These are phyloP conservation scores for Botrytis porri DNA, from an alignment of 2,329 filamentous ascomycete genomes.

Conservation along the genomic window DNA sequence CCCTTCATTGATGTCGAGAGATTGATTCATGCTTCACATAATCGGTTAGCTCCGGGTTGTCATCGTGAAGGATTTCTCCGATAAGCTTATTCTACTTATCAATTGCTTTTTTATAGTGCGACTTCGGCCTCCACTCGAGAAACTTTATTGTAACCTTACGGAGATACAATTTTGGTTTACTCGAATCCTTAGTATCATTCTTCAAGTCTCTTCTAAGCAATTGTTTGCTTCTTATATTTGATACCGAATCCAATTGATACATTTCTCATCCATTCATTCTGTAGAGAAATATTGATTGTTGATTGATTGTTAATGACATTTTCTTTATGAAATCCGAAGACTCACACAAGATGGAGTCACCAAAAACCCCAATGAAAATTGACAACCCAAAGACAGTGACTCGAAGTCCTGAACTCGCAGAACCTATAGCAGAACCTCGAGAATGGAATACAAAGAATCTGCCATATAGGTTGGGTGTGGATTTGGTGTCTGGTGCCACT, in stretches of 20 bases:
- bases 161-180: not conserved
- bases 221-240: not conserved
- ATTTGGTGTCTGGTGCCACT: constrained; percentile 65
- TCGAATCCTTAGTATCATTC: not conserved
- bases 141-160: constrained; percentile 1
- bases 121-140: constrained; percentile 5
- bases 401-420: constrained; percentile 17
- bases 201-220: constrained; percentile 1
- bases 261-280: not conserved
- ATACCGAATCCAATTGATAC: not conserved
- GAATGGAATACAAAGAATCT: constrained; percentile 76
- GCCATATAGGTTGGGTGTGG: constrained; percentile 61
- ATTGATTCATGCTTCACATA: not conserved
- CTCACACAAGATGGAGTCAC: constrained; percentile 8
- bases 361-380: constrained; percentile 13
- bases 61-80: constrained; percentile 7
- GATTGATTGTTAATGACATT: not conserved
- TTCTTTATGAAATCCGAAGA: constrained; percentile 7
- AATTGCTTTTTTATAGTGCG: not conserved
- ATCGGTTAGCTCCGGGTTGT: not conserved
- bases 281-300: not conserved
- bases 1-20: not conserved
- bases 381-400: constrained; percentile 17
- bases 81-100: not conserved
- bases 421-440: constrained; percentile 25